A percentile compares a stretch with the other conserved stretches of the same genome.
These are phyloP conservation scores for Trametes elegans DNA, from an alignment of 768 basidiomycete species.

Conservation along the genomic window DNA sequence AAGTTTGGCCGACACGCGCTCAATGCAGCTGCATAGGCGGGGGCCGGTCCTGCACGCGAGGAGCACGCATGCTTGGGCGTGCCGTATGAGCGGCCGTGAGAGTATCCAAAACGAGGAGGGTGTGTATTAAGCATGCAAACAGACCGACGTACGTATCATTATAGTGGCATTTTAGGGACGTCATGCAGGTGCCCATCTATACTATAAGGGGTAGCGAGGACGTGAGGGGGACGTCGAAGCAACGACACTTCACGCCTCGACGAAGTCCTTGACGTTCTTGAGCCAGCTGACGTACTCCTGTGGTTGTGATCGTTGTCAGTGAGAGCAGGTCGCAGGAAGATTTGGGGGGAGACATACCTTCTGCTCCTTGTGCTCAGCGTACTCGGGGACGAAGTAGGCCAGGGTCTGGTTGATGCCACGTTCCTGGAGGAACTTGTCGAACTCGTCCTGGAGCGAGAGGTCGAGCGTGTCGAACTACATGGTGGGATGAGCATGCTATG, in stretches of 20 bases:
- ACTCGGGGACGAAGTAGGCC: slow-evolving; percentile 86
- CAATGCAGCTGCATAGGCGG: too few species aligned
- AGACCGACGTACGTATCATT: slow-evolving; percentile 7
- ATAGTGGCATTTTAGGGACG: slow-evolving; percentile 4
- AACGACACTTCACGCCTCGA: slow-evolving; percentile 45
- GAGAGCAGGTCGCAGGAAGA: neutral
- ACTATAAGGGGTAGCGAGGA: neutral
- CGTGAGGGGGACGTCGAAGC: neutral
- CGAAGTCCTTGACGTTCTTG: slow-evolving; percentile 73
- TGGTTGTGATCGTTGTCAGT: neutral
- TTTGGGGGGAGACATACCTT: slow-evolving; percentile 57
- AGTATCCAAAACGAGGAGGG: slow-evolving; percentile 5
- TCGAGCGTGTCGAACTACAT: slow-evolving; percentile 88
- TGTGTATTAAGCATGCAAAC: slow-evolving; percentile 14
- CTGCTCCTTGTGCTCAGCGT: slow-evolving; percentile 90
- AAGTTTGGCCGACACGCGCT: too few species aligned
- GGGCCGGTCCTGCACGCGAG: too few species aligned
- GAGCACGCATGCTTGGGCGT: too few species aligned
- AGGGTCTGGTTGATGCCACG: slow-evolving; percentile 82
- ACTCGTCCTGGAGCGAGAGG: slow-evolving; percentile 81
- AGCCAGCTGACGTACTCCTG: slow-evolving; percentile 95
- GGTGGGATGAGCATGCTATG: neutral
- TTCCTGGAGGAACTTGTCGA: slow-evolving; percentile 87
- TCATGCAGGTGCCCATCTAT: neutral
- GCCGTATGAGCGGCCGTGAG: too few species aligned